A percentile compares a stretch with the other conserved stretches of the same genome.
Conservation (phyloP, 306 rosid genomes). For the Begonia peltatifolia region DNA sequence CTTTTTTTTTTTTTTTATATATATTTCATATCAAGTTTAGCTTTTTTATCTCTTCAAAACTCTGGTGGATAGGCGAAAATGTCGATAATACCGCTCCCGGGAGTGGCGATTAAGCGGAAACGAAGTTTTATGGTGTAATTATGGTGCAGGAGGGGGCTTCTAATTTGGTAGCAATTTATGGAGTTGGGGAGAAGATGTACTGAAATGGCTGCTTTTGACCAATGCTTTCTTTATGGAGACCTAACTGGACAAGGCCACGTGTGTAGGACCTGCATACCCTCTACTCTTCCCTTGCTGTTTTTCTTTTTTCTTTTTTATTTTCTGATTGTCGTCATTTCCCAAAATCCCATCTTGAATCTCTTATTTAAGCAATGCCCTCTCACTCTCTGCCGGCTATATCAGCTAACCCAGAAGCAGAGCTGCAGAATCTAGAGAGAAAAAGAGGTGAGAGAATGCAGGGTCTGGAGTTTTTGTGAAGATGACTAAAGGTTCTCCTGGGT, state of each 20-base stretch:
- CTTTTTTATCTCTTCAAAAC: too few species aligned
- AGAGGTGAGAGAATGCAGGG: not conserved
- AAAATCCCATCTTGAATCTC: slow-evolving; percentile 17
- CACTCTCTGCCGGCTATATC: slow-evolving; percentile 10
- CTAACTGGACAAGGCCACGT: slow-evolving; percentile 36
- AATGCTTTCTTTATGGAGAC: slow-evolving; percentile 1
- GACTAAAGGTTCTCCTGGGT: too few species aligned
- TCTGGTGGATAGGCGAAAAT: too few species aligned
- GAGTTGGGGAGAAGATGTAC: too few species aligned
- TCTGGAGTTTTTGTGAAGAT: too few species aligned
- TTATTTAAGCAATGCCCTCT: slow-evolving; percentile 27
- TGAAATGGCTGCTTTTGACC: slow-evolving; percentile 12
- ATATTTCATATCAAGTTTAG: too few species aligned
- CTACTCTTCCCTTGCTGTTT: slow-evolving; percentile 21
- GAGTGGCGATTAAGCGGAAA: too few species aligned
- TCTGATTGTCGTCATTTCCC: not conserved
- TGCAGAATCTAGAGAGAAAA: not conserved
- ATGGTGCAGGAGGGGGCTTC: too few species aligned
- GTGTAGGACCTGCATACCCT: slow-evolving; percentile 34
- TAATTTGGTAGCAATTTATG: too few species aligned
- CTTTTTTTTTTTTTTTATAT: too few species aligned
- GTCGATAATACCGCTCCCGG: too few species aligned
- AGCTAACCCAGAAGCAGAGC: slow-evolving; percentile 13
- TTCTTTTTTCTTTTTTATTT: not conserved
- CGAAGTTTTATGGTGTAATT: too few species aligned